Base-by-base conservation (phyloP, 176 grass and related monocot species). In the Olyra latifolia region DNA sequence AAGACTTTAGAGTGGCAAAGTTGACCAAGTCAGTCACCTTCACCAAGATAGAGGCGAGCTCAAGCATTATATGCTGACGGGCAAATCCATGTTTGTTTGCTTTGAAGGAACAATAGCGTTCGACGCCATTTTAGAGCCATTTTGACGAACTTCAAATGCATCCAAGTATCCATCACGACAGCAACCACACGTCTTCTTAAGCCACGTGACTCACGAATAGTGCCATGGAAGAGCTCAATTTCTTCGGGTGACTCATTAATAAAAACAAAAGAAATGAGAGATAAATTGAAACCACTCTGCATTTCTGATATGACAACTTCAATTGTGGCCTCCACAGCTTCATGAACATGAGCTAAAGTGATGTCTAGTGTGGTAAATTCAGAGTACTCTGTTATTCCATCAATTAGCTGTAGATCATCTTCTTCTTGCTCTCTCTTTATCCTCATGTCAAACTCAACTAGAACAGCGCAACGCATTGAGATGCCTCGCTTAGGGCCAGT, bases 121-220 rank as follows among this genome's bases (percentile, higher is more conserved):
- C 76, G 15, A 0, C 13, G 44, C 10, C 35, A 4, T 7, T 15
- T 8, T 17, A 53, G 4, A 10, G 19, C 25, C 44, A 58, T 2
- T 38, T 58, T 68, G n/a, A n/a, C n/a, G 12, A 84, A 84, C 49
- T 45, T 76, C 62, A 84, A 76, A 58, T 58, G 25, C 61, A 84
- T 46, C 28, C 0, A 10, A 45, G 39, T 35, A 32, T 9, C 12
- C 14, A 16, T 7, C 25, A 0, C 1, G 23, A 66, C 81, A 10
- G 80, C 80, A 73, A 73, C 58, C 5, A 82, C 69, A 27, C 1
- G 63, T 22, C 69, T 82, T 45, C 27, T 74, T 32, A 66, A 44
- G 48, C 47, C 28, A 45, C 47, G 1, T 6, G 71, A 44, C 81
- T 53, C 35, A 7, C 4, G 22, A 56, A 75, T 66, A 4, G 23